Base-by-base conservation (phyloP, 2,329 filamentous ascomycete genomes). In the Emergomyces orientalis region DNA sequence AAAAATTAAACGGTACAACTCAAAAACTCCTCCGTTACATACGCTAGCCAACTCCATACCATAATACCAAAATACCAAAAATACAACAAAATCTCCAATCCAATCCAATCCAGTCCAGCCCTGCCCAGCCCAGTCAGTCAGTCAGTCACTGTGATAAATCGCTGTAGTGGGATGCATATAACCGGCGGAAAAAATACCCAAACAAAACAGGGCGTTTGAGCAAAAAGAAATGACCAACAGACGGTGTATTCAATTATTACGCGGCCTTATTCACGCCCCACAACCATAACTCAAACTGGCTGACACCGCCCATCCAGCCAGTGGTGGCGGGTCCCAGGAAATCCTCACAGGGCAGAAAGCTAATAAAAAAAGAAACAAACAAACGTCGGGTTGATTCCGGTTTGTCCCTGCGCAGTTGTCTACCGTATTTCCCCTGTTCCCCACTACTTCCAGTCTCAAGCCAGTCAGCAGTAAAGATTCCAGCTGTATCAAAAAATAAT, bases 301-400 rank as follows among this genome's bases (percentile, higher is more conserved):
- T 8, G 55, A 19, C 9, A 25, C 57, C 57, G 17, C 34, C 57
- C n/a, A 30, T 45, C 43, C 58, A 47, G 41, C 57, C 57, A 49
- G 34, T 34, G 14, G 47, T 52, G 34, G 58, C 43, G 47, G 32
- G 52, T 32, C 30, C 27, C 17, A 34, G 49, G n/a, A 25, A 39
- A 39, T 56, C 52, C 32, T 56, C 54, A 56, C 54, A 56, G 34
- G 30, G 52, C 52, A 17, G 8, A 56, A 56, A 3, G 37, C 25
- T 51, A 22, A 22, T 3, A 37, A 2, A 30, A 43, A 56, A 43
- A 27, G 11, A 22, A 39, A 27, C 3, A 14, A 60, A 60, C 6
- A 4, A 4, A 14, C 49, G 51, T 14, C 34, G 60, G 60, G 49
- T 56, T n/a, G 30, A 39, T 62, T 56, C 60, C 60, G 60, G 60